Percentiles rank a stretch among this genome's conserved stretches.
Evolutionary conservation across 805 yeast genomes (phyloP).

Genomic region (Candida quercuum): DNA sequence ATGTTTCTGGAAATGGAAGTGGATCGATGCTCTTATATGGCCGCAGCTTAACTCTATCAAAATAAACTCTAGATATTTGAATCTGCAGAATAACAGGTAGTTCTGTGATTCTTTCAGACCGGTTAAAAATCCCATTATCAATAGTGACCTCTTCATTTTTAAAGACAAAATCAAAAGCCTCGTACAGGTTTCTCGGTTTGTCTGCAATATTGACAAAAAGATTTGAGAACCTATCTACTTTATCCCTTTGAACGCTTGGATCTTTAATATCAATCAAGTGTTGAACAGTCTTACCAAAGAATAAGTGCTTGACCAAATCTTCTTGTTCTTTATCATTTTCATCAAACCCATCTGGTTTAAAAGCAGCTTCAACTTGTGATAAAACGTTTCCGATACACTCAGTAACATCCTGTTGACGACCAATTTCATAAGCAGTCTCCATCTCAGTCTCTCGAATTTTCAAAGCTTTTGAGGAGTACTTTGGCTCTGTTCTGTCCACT

Average conservation of each 20-base stretch:
- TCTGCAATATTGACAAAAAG: constrained; percentile 82
- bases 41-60: constrained; percentile 64
- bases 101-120: constrained; percentile 64
- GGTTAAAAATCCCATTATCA: constrained; percentile 65
- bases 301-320: constrained; percentile 74
- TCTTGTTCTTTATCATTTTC: constrained; percentile 70
- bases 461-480: constrained; percentile 17
- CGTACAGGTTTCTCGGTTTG: constrained; percentile 85
- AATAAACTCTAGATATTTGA: constrained; percentile 91
- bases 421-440: constrained; percentile 71
- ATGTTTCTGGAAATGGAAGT: constrained; percentile 67
- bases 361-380: constrained; percentile 85
- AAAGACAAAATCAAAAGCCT: constrained; percentile 82
- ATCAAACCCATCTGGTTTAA: constrained; percentile 60
- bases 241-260: constrained; percentile 36
- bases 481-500: constrained; percentile 7
- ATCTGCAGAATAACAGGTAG: constrained; percentile 83
- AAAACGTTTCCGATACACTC: constrained; percentile 94
- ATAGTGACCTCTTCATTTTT: constrained; percentile 61
- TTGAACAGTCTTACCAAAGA: constrained; percentile 84
- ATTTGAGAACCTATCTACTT: constrained; percentile 72
- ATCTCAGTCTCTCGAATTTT: constrained; percentile 51
- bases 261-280: constrained; percentile 48
- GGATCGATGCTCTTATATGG: constrained; percentile 83
- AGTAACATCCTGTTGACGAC: constrained; percentile 95